Evolutionary conservation across 163 green algal genomes (phyloP), one percentile per base, ranked within the genome.

Genomic region (Chloromonas sp.): DNA sequence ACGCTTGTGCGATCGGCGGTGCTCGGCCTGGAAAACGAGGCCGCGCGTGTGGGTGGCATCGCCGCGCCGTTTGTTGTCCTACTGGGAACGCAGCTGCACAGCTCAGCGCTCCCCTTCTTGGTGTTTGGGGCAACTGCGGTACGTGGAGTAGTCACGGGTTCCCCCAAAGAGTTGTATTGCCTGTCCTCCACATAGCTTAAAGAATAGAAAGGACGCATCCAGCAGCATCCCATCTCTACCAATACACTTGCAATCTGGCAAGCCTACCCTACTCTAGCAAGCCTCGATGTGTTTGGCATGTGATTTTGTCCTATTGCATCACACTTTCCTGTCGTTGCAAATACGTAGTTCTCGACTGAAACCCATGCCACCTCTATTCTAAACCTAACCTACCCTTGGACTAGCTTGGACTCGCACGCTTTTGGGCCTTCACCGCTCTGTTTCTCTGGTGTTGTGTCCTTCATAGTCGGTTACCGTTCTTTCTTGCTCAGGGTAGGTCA

Each of bases 51-150:
- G 66, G 83, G 83, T 60, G 89, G 89, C 89, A 92, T 92, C 76
- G 81, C 87, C 0, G 87, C 89, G 36, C 89, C 89, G 0, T 92
- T 90, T 80, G 88, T 92, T 58, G 87, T 89, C n/a, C 78, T 90
- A 60, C 82, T 88, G 79, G 87, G 85, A 11, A 61, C 83, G 3
- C 74, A 77, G 57, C 78, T 8, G 77, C 71, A 58, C 76, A 87
- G 15, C 74, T 81, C 58, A 57, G 62, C 86, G 3, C 70, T 92
- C 71, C 87, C 89, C 0, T 92, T 90, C 74, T 76, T 89, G 61
- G 85, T 87, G 13, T 92, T 92, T 88, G 89, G 89, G 13, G 79
- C 79, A 14, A 82, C 82, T 15, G 59, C 71, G 70, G 70, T 79
- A 58, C 2, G 70, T 79, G 13, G 60, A 60, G 0, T 60, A 8